Conservation (phyloP, 176 grass and related monocot genomes). For the Oryza officinalis region DNA sequence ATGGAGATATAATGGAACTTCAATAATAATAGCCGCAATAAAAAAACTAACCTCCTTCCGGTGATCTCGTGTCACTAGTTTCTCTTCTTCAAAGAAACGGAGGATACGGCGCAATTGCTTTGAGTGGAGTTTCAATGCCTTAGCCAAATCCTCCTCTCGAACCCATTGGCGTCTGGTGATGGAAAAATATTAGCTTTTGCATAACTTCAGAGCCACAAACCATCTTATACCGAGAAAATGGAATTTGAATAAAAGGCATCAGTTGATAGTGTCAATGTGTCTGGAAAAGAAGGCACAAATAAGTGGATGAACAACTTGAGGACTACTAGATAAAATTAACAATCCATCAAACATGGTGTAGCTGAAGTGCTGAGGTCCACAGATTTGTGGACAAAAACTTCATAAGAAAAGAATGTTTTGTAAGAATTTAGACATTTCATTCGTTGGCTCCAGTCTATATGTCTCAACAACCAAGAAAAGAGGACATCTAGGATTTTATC, state of each 20-base stretch:
- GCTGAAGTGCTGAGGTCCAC: neutral
- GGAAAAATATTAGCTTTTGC: slow-evolving; percentile 4
- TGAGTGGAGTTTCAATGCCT: slow-evolving; percentile 83
- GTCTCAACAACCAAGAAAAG: neutral
- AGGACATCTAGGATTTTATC: neutral
- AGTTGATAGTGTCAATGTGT: too few relatives aligned
- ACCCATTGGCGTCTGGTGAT: slow-evolving; percentile 81
- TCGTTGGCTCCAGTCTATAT: neutral
- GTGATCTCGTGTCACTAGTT: slow-evolving; percentile 87
- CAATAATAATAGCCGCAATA: slow-evolving; percentile 9
- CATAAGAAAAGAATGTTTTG: neutral
- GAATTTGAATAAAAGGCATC: neutral
- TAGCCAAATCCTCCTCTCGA: slow-evolving; percentile 94
- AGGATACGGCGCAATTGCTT: slow-evolving; percentile 86
- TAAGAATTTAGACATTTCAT: neutral
- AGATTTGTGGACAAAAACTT: neutral
- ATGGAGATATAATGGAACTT: neutral
- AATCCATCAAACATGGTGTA: neutral
- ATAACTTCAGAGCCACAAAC: slow-evolving; percentile 22
- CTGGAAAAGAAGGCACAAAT: neutral
- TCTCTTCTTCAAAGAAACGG: slow-evolving; percentile 98
- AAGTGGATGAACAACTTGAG: neutral
- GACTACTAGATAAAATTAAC: neutral
- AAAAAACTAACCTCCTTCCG: slow-evolving; percentile 83
- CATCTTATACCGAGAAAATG: neutral